Base-by-base conservation (phyloP, 257 asterid species). In the Hygrophila difformis region DNA sequence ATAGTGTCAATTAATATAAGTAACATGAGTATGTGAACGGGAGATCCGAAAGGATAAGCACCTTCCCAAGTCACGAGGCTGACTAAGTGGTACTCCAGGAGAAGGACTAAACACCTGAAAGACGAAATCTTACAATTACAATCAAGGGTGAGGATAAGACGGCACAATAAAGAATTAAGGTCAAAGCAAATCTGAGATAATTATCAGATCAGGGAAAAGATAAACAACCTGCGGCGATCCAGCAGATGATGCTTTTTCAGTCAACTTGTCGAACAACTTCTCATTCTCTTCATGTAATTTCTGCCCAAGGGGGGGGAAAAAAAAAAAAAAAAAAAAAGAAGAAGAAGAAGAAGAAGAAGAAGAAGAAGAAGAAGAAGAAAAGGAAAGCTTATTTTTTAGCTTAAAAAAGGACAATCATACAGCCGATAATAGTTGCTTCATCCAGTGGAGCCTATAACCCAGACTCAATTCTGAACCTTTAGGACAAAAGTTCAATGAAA, bases 201-300 rank as follows among this genome's bases (percentile, higher is more conserved):
- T 26, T 0, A 26, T 26, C 33, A 43, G 8, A 62, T 8, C 22
- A 34, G 9, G 24, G 17, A 47, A 63, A 60, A 20, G 28, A 50
- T 55, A 28, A 60, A 47, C 53, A 52, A 82, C 99, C 99, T 82
- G 95, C 8, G 82, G 82, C 31, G 96, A 76, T 66, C 72, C 99
- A 63, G 84, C 82, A 57, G 59, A 39, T 19, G 92, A 68, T 34
- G 89, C 79, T 71, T 86, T 91, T 61, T 82, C 99, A 8, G 96
- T 91, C 74, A 91, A 75, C 57, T 86, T 78, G 60, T 74, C 99
- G 52, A 91, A 91, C 74, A 91, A 76, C 65, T 81, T 86, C 72
- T 91, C 99, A 50, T 91, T 91, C 75, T 91, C 99, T 69, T 82
- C 95, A 69, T 91, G 99, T 71, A 91, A 74, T 66, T 84, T 82